Conservation (phyloP, 164 flowering plant species). For the Akebia trifoliata region DNA sequence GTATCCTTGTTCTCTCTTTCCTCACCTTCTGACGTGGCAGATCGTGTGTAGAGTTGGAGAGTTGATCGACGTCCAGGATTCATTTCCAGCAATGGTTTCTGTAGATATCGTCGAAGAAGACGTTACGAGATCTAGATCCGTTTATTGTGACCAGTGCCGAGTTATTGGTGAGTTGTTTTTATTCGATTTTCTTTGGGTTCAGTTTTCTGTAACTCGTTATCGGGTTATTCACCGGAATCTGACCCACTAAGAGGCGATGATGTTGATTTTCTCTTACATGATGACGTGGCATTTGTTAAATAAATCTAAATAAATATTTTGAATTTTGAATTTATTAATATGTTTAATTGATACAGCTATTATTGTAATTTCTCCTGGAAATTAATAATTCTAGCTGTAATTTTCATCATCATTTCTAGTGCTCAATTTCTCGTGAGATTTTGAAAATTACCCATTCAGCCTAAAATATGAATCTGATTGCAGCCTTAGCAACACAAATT, state of each 20-base stretch:
- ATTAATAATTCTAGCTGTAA: too few relatives aligned
- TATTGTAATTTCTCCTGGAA: too few relatives aligned
- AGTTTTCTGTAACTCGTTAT: not conserved
- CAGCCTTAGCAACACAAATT: too few relatives aligned
- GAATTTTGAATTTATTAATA: too few relatives aligned
- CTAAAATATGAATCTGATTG: too few relatives aligned
- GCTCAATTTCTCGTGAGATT: too few relatives aligned
- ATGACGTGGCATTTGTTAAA: too few relatives aligned
- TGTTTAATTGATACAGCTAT: too few relatives aligned
- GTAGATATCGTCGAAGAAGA: constrained; percentile 84
- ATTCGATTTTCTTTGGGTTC: not conserved
- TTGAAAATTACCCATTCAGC: too few relatives aligned
- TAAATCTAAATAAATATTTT: too few relatives aligned
- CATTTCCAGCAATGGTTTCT: constrained; percentile 32
- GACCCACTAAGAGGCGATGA: not conserved
- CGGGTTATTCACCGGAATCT: constrained; percentile 3
- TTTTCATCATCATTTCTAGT: too few relatives aligned
- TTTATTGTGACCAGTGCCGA: constrained; percentile 90
- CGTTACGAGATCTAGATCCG: constrained; percentile 69
- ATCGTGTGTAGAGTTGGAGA: constrained; percentile 44
- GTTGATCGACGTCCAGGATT: constrained; percentile 19
- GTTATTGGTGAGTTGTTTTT: constrained; percentile 74
- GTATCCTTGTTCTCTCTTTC: constrained; percentile 37
- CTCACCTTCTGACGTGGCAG: constrained; percentile 48
- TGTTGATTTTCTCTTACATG: not conserved